Evolutionary conservation across 768 basidiomycete species (phyloP), one percentile per base, ranked within the genome.

Genomic region (Boletus barrowsii): DNA sequence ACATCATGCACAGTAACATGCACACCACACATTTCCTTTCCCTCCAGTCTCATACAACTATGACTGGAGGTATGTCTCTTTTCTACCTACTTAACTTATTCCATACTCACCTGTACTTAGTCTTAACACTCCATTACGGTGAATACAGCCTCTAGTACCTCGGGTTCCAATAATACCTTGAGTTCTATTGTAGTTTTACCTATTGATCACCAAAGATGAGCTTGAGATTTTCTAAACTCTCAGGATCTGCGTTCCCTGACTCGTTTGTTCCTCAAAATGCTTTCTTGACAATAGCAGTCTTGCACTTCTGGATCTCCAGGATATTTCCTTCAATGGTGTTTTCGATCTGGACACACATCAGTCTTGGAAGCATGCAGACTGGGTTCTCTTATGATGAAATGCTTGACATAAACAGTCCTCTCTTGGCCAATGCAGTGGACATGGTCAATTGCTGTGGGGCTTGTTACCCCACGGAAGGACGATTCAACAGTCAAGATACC

Each of bases 381-480:
- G n/a, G 7, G n/a, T 37, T 13, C 15, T 67, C 82, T 63, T 64
- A 90, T 88, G 57, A 93, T 87, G 68, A 90, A 92, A 60, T 91
- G 90, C 51, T 84, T 91, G 36, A 93, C 91, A 58, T 88, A 83
- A 26, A 93, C 91, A 0, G 86, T 81, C 63, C 82, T 85, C 29
- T 88, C 86, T 63, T 93, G 91, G 0, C 91, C 91, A 45, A 93
- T 87, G 43, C 91, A 73, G 61, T 93, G 91, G 29, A 93, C 89
- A 9, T n/a, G n/a, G n/a, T n/a, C n/a, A n/a, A n/a, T n/a, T n/a
- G n/a, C n/a, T n/a, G n/a, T n/a, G n/a, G n/a, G n/a, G n/a, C n/a
- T n/a, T n/a, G n/a, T n/a, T n/a, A n/a, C n/a, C n/a, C n/a, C n/a
- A n/a, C n/a, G n/a, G n/a, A n/a, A n/a, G n/a, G n/a, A n/a, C n/a